Base-by-base conservation (phyloP, 345 rosid genomes). In the Euclidium syriacum region DNA sequence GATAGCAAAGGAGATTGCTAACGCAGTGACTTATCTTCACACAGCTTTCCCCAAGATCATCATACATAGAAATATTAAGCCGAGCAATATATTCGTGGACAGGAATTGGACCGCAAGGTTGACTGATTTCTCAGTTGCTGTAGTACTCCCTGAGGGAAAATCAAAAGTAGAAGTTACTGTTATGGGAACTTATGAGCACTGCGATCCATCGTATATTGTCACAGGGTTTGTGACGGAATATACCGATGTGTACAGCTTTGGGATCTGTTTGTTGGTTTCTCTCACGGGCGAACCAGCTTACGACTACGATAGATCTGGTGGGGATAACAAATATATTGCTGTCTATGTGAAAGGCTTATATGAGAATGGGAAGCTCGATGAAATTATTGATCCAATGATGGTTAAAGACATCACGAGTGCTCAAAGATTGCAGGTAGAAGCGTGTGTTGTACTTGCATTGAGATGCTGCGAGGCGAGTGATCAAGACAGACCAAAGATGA, bases 171-270 rank as follows among this genome's bases (percentile, higher is more conserved):
- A n/a, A n/a, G n/a, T n/a, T n/a, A n/a, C n/a, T n/a, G 61, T 24
- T 3, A 5, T 52, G 58, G 58, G 58, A 10, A 36, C 41, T 33
- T 52, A 35, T 0, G 42, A 42, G 11, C 33, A 33, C 11, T 19
- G 33, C 4, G 61, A 56, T 38, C 61, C 61, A 9, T 36, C 24
- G 1, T 56, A 56, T 20, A 24, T 15, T 39, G 34, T n/a, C 2
- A 36, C 61, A 6, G 20, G 34, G 11, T 1, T 56, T 39, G 61
- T 56, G 34, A 56, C 61, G 7, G 61, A 56, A 16, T 56, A 56
- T 38, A 26, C 61, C 0, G 61, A 56, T 56, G 61, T 56, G n/a
- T 56, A 24, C 16, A 56, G 61, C 30, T 56, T 56, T 56, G 61
- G 61, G 24, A 22, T 56, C 10, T 14, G 36, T n/a, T 24, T 38